Conservation (phyloP, 2,329 filamentous ascomycete genomes). For the Colletotrichum liriopes region DNA sequence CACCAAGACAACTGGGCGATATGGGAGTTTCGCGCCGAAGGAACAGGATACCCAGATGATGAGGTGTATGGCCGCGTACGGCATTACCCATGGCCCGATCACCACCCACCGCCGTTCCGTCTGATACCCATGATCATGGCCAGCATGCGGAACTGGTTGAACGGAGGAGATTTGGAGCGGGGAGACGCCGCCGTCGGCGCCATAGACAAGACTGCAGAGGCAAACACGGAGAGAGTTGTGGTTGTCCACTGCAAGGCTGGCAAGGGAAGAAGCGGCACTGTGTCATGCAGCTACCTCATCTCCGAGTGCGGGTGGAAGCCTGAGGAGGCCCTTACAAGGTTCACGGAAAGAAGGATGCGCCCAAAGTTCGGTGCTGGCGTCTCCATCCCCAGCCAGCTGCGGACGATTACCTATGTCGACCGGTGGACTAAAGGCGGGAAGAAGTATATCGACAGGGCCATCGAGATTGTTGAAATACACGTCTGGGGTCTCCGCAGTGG, state of each 20-base stretch:
- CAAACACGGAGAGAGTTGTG: constrained; percentile 72
- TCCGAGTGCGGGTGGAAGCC: constrained; percentile 80
- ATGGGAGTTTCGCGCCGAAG: constrained; percentile 98
- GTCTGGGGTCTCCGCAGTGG: constrained; percentile 90
- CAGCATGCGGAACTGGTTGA: constrained; percentile 92
- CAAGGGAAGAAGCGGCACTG: constrained; percentile 92
- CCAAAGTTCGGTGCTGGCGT: constrained; percentile 90
- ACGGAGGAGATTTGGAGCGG: constrained; percentile 61
- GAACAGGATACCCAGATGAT: constrained; percentile 93
- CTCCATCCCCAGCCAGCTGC: constrained; percentile 91
- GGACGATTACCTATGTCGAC: constrained; percentile 91
- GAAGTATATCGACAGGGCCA: constrained; percentile 83
- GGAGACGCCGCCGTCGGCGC: constrained; percentile 30
- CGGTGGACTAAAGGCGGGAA: constrained; percentile 84
- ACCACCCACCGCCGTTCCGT: constrained; percentile 94
- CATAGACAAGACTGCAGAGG: constrained; percentile 44
- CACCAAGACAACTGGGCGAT: constrained; percentile 92
- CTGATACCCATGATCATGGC: constrained; percentile 91
- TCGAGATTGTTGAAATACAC: constrained; percentile 91
- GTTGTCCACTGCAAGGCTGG: constrained; percentile 98
- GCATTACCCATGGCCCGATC: constrained; percentile 97
- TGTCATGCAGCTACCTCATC: constrained; percentile 91
- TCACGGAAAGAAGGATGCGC: constrained; percentile 89
- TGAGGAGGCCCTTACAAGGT: constrained; percentile 68
- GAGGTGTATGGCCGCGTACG: constrained; percentile 88